Conservation (phyloP, 345 rosid species). For the Eucalyptus tenuipes region DNA sequence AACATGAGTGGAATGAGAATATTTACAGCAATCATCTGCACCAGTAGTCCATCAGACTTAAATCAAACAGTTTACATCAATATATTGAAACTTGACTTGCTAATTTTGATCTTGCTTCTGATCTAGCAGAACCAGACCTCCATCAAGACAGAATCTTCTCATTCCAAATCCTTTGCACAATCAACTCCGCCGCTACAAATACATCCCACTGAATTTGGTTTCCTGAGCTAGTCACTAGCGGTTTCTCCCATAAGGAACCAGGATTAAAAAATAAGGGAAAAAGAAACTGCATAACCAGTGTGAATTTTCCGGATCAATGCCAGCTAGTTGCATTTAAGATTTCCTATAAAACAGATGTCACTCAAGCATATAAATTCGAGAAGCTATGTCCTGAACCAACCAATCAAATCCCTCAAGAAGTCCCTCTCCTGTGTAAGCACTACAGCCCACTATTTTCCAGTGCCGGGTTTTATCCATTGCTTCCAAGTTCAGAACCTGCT, state of each 20-base stretch:
- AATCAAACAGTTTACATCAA: neutral
- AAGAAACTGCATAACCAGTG: neutral
- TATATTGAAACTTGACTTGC: neutral
- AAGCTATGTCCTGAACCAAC: constrained; percentile 94
- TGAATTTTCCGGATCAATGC: neutral
- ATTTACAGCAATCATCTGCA: neutral
- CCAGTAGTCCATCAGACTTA: neutral
- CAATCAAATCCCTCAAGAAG: constrained; percentile 86
- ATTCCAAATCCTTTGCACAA: neutral
- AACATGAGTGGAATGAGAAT: neutral
- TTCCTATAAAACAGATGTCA: neutral
- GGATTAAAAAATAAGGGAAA: neutral
- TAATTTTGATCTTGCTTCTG: neutral
- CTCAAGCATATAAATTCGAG: constrained; percentile 82
- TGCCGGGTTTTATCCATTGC: constrained; percentile 79
- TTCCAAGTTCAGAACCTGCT: constrained; percentile 71
- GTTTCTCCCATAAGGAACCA: neutral
- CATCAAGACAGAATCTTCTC: neutral
- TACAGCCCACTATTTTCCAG: constrained; percentile 84
- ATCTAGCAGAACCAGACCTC: neutral
- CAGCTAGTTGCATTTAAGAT: neutral
- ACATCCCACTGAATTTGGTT: neutral
- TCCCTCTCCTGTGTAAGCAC: constrained; percentile 86
- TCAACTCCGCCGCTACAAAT: neutral
- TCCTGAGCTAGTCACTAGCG: neutral